Conservation (phyloP, 2,329 filamentous ascomycete species). For the Diaporthe australafricana region DNA sequence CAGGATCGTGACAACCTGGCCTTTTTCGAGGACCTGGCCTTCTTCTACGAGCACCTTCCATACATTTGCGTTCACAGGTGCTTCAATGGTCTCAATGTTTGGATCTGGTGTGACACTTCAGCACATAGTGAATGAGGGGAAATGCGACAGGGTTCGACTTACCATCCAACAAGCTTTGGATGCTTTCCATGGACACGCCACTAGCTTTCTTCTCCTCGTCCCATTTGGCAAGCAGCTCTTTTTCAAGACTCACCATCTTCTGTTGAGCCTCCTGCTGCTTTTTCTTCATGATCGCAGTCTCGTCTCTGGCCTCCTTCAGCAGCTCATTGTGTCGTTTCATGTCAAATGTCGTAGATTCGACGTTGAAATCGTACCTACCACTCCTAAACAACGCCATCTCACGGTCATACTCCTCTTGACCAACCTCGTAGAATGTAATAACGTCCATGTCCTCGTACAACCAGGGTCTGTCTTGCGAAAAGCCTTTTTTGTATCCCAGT, state of each 20-base stretch:
- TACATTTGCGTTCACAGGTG: slow-evolving; percentile 61
- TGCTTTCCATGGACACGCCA: slow-evolving; percentile 59
- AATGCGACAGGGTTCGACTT: slow-evolving; percentile 27
- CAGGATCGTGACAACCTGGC: slow-evolving; percentile 58
- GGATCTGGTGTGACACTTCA: slow-evolving; percentile 30
- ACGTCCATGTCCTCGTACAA: slow-evolving; percentile 69
- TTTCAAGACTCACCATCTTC: slow-evolving; percentile 35
- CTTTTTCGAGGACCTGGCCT: slow-evolving; percentile 54
- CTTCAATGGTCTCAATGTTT: slow-evolving; percentile 48
- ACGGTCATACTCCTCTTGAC: slow-evolving; percentile 61
- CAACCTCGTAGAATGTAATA: slow-evolving; percentile 65
- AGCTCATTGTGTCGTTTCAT: slow-evolving; percentile 66
- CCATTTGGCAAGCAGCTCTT: slow-evolving; percentile 38
- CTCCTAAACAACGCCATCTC: slow-evolving; percentile 60
- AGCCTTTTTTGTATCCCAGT: slow-evolving; percentile 62
- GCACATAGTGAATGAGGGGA: background rate
- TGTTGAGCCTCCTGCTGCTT: slow-evolving; percentile 60
- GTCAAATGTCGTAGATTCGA: slow-evolving; percentile 62
- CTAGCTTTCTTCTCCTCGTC: slow-evolving; percentile 40
- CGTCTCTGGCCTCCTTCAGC: slow-evolving; percentile 56
- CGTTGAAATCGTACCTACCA: slow-evolving; percentile 63
- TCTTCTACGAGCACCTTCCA: slow-evolving; percentile 62
- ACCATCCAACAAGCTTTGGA: slow-evolving; percentile 61
- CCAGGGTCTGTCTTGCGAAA: slow-evolving; percentile 59
- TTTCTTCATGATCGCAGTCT: slow-evolving; percentile 57